Conservation (phyloP, 305 asterid species). For the Salvia sclarea region DNA sequence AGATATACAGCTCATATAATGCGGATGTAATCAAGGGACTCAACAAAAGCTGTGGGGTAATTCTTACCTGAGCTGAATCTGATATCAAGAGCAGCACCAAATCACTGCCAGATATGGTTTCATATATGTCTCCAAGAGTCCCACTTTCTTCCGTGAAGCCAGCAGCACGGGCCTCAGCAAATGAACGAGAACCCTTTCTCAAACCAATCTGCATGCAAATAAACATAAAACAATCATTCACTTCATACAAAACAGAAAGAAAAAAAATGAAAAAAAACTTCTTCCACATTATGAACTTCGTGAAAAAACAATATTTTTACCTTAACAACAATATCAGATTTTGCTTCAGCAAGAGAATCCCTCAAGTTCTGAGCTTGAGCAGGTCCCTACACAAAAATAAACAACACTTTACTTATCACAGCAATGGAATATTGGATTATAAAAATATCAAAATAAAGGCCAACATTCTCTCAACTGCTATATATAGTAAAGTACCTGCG, state of each 20-base stretch:
- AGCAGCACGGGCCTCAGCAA: slow-evolving; percentile 85
- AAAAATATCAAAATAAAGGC: too few relatives aligned
- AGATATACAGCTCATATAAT: not conserved
- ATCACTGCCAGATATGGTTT: slow-evolving; percentile 90
- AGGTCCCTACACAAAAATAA: slow-evolving; percentile 69
- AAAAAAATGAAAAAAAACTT: too few relatives aligned
- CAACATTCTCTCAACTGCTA: slow-evolving; percentile 3
- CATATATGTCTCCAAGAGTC: slow-evolving; percentile 90
- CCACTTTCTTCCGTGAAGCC: slow-evolving; percentile 94
- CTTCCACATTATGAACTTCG: not conserved
- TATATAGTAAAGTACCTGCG: slow-evolving; percentile 55
- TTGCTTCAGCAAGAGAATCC: slow-evolving; percentile 78
- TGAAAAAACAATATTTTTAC: slow-evolving; percentile 33
- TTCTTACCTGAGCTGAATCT: slow-evolving; percentile 94
- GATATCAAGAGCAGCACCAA: slow-evolving; percentile 89
- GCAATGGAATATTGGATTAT: too few relatives aligned
- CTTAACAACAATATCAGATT: slow-evolving; percentile 90
- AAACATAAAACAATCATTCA: slow-evolving; percentile 20
- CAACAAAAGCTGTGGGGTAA: slow-evolving; percentile 10
- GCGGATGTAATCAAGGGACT: not conserved
- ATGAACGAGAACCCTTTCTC: slow-evolving; percentile 92
- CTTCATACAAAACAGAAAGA: not conserved
- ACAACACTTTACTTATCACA: not conserved
- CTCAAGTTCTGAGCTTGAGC: slow-evolving; percentile 95
- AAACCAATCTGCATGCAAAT: slow-evolving; percentile 69